Base-by-base conservation (phyloP, 2,329 filamentous ascomycete genomes). In the Pseudogymnoascus sp. region DNA sequence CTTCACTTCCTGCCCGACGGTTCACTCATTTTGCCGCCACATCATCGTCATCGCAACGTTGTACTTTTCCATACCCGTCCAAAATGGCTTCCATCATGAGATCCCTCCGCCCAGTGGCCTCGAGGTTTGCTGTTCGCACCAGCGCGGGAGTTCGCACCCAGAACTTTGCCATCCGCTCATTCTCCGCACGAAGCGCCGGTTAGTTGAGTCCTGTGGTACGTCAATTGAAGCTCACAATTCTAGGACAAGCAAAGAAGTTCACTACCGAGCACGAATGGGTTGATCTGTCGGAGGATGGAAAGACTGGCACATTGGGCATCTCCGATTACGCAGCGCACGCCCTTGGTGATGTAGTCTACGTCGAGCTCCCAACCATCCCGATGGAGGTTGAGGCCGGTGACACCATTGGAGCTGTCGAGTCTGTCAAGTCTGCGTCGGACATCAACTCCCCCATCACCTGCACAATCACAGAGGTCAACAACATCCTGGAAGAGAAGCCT, bases 191-290 rank as follows among this genome's bases (percentile, higher is more conserved):
- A 27, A 70, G 65, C 63, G 60, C 66, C 74, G 65, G 76, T 77
- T 71, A 76, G 79, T 77, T 71, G 66, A 62, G 10, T 33, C 48
- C 29, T 21, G 13, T 17, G 12, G 33, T n/a, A n/a, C 3, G 15
- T 42, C 35, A 9, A 44, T 60, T 44, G 48, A 55, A 55, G 48
- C 48, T 55, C 29, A 55, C 48, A 21, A 33, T 55, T 55, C n/a
- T 55, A 55, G 48, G n/a, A 33, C 67, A 66, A 59, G 68, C 60
- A 67, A 93, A 94, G 79, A 90, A 88, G 75, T 99, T 96, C 82
- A 97, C 94, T 67, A 89, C 92, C 75, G 93, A 97, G 74, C 94
- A 99, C 81, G 94, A 99, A 81, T 99, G 94, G 94, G 87, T 99
- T 74, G 92, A 97, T 77, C 80, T 96, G 64, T 88, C 87, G 62